These are phyloP conservation scores for Epichloe elymi DNA, from an alignment of 2,329 filamentous ascomycete genomes.

Conservation along the genomic window DNA sequence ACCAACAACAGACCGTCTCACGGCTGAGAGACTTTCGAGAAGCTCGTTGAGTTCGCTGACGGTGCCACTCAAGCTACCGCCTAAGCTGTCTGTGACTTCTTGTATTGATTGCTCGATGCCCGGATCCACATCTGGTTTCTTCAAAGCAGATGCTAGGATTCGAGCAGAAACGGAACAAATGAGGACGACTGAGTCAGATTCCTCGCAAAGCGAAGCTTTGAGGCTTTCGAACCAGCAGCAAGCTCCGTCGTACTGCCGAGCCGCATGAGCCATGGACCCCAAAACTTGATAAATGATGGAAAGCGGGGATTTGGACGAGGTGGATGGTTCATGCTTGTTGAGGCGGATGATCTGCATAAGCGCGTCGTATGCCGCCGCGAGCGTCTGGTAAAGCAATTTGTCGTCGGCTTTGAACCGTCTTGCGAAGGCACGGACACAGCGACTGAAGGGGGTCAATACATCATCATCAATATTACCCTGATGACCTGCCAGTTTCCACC, in stretches of 20 bases:
- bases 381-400: conserved; percentile 24
- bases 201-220: conserved; percentile 22
- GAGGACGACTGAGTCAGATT: conserved; percentile 33
- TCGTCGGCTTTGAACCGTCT: conserved; percentile 33
- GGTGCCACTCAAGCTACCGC: conserved; percentile 46
- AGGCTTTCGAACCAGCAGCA: conserved; percentile 40
- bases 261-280: conserved; percentile 33
- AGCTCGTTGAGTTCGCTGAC: conserved; percentile 47
- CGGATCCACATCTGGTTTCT: conserved; percentile 23
- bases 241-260: conserved; percentile 35
- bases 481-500: conserved; percentile 52
- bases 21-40: conserved; percentile 39
- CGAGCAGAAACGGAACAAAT: conserved; percentile 41
- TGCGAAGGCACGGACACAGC: conserved; percentile 47
- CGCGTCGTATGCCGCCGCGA: conserved; percentile 17
- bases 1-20: conserved; percentile 40
- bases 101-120: conserved; percentile 29
- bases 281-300: conserved; percentile 39
- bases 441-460: conserved; percentile 49
- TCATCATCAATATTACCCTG: conserved; percentile 49
- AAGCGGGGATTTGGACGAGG: conserved; percentile 29
- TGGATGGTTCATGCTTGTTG: conserved; percentile 20
- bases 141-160: conserved; percentile 40
- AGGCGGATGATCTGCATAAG: conserved; percentile 20
- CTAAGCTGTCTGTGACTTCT: conserved; percentile 40